A percentile compares a stretch with the other conserved stretches of the same genome.
phyloP scores from a whole-genome alignment of 768 basidiomycete genomes.

The Tylopilus sp. region DNA sequence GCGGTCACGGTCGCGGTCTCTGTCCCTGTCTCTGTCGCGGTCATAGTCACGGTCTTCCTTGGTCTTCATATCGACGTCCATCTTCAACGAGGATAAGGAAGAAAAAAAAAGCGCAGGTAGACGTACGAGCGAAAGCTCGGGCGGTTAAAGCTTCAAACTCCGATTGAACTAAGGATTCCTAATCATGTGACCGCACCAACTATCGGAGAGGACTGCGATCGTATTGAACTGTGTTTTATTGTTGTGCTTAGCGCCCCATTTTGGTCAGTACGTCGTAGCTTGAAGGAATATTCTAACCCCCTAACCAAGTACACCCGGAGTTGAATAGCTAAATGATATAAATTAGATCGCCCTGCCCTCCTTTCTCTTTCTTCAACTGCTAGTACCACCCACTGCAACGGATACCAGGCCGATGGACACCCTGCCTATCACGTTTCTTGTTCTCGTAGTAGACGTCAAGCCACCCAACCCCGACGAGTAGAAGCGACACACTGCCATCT shows the following conservation, averaged over 20 bases:
- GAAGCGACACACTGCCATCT: too few species aligned
- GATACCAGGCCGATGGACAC: not conserved
- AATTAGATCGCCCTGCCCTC: constrained; percentile 3
- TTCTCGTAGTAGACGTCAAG: not conserved
- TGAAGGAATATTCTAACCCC: too few species aligned
- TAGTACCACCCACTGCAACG: constrained; percentile 17
- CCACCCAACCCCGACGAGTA: not conserved
- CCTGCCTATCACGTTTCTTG: constrained; percentile 7
- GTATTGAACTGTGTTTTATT: too few species aligned
- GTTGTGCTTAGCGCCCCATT: too few species aligned
- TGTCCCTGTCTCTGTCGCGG: constrained; percentile 44
- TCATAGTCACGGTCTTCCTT: constrained; percentile 75
- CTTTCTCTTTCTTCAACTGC: constrained; percentile 5
- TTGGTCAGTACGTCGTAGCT: too few species aligned
- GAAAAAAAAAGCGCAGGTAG: constrained; percentile 4
- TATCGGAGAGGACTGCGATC: too few species aligned
- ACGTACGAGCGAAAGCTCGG: constrained; percentile 13
- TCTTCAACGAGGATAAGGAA: constrained; percentile 29
- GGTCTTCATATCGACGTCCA: constrained; percentile 82
- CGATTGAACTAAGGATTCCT: constrained; percentile 10
- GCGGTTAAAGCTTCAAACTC: constrained; percentile 11
- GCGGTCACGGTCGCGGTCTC: constrained; percentile 35
- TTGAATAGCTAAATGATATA: not conserved
- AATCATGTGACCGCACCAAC: constrained; percentile 27
- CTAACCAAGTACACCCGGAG: constrained; percentile 6